These are phyloP conservation scores for Blastobotrys illinoisensis DNA, from an alignment of 1,139 yeast genomes.

Conservation along the genomic window DNA sequence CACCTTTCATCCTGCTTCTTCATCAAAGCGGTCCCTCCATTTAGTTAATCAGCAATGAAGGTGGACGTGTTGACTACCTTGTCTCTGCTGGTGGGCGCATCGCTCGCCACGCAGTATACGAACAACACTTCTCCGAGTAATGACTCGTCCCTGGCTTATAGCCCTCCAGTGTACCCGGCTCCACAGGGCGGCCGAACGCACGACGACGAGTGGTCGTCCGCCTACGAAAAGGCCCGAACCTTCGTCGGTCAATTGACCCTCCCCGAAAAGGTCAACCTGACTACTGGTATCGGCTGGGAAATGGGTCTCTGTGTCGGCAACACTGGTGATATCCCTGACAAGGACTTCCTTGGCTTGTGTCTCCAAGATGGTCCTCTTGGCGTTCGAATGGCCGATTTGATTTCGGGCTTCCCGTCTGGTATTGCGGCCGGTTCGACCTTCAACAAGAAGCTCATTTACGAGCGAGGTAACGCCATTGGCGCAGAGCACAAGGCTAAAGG, in stretches of 20 bases:
- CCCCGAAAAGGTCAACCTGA: conserved; percentile 54
- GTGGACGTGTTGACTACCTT: background rate
- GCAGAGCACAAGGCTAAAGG: conserved; percentile 52
- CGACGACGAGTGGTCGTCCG: conserved; percentile 48
- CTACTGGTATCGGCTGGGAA: conserved; percentile 65
- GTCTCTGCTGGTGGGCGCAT: background rate
- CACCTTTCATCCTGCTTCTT: background rate
- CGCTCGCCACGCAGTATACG: background rate
- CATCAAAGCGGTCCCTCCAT: background rate
- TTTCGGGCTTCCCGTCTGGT: conserved; percentile 55
- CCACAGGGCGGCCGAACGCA: conserved; percentile 23
- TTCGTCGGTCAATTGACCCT: conserved; percentile 51
- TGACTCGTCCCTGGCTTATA: background rate
- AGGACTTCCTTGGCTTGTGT: conserved; percentile 54
- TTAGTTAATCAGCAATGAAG: background rate
- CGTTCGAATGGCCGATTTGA: conserved; percentile 52
- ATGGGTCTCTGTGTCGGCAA: conserved; percentile 62
- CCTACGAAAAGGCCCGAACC: conserved; percentile 50
- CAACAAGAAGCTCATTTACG: conserved; percentile 47
- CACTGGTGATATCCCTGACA: conserved; percentile 54
- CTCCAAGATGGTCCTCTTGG: conserved; percentile 65
- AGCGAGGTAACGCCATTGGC: conserved; percentile 55
- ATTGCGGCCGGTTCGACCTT: conserved; percentile 56
- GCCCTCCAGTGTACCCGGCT: conserved; percentile 22
- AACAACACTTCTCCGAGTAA: background rate